Base-by-base conservation (phyloP, 768 basidiomycete species). In the Collybia sp. region DNA sequence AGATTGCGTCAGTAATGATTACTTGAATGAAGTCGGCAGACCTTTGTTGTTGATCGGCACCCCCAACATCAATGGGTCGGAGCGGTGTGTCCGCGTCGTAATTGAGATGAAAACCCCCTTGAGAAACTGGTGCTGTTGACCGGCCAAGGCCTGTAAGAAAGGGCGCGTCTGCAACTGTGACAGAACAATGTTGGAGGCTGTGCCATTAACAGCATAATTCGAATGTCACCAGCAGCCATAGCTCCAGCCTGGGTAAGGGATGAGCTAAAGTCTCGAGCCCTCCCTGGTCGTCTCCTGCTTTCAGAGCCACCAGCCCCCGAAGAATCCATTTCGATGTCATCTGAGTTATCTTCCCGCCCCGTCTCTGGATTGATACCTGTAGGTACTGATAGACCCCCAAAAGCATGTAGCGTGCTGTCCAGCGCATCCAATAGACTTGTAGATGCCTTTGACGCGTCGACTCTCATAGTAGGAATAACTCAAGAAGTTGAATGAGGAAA, bases 11-110 rank as follows among this genome's bases (percentile, higher is more conserved):
- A 40, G 30, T 30, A 25, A 15, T 37, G 3, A n/a, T 30, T 12
- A 6, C 34, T 11, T 34, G 5, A 5, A 12, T 10, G 2, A n/a
- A 13, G 17, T 10, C 10, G 1, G 42, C 63, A 6, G 42, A 77
- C 82, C 66, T 72, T 53, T 72, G 58, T 40, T 69, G 63, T 53
- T 85, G 83, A 55, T 83, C 82, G 0, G 68, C 62, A 1, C 82
- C 83, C 20, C 80, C 83, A 19, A 73, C 47, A 54, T 85, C 83
- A 25, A 83, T 73, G 3, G 65, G 50, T 18, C 69, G 67, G 1
- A 82, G 19, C 2, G 76, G 74, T 1, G 70, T 71, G 12, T 79
- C 72, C 6, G 51, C 19, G 54, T 83, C 79, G 52, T 80, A 81
- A 36, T 71, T 67, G 12, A 85, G 50, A 13, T 44, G 51, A 52